Percentiles rank a stretch among this genome's conserved stretches.
phyloP scores from a whole-genome alignment of 177 flowering plant genomes.

The Vitis hybrid region DNA sequence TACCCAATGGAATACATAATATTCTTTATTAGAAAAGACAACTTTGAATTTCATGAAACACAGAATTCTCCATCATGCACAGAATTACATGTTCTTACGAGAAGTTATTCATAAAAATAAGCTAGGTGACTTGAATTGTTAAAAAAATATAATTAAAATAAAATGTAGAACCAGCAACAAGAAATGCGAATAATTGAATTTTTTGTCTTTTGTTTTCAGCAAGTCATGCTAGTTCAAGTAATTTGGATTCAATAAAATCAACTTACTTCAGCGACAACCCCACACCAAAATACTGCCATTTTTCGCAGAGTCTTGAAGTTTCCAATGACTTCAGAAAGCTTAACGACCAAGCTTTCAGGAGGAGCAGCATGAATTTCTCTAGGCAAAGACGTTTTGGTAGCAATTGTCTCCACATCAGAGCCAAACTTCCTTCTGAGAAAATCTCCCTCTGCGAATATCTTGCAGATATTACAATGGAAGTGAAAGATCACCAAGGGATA shows the following conservation, averaged over 20 bases:
- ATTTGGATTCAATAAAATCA: neutral
- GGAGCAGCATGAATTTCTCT: conserved; percentile 90
- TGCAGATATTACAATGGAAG: conserved; percentile 73
- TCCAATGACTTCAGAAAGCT: conserved; percentile 82
- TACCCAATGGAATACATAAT: too few relatives aligned
- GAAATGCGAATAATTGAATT: neutral
- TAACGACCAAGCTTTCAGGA: conserved; percentile 69
- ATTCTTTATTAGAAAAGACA: too few relatives aligned
- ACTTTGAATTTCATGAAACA: too few relatives aligned
- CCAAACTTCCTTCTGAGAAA: conserved; percentile 41
- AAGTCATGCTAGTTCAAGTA: neutral
- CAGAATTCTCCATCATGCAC: too few relatives aligned
- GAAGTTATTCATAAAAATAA: too few relatives aligned
- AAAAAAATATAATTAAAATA: too few relatives aligned
- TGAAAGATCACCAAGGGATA: conserved; percentile 55
- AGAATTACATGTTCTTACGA: too few relatives aligned
- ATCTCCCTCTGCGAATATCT: conserved; percentile 82
- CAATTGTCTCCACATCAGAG: conserved; percentile 29
- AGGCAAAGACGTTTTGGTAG: conserved; percentile 36
- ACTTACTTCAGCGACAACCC: conserved; percentile 79
- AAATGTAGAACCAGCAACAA: too few relatives aligned
- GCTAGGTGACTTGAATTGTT: too few relatives aligned
- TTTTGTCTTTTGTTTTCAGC: neutral
- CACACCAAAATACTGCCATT: conserved; percentile 84
- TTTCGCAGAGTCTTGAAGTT: conserved; percentile 59